These are phyloP conservation scores for Plasmopara halstedii DNA, from an alignment of 352 stramenopile species.

Conservation along the genomic window DNA sequence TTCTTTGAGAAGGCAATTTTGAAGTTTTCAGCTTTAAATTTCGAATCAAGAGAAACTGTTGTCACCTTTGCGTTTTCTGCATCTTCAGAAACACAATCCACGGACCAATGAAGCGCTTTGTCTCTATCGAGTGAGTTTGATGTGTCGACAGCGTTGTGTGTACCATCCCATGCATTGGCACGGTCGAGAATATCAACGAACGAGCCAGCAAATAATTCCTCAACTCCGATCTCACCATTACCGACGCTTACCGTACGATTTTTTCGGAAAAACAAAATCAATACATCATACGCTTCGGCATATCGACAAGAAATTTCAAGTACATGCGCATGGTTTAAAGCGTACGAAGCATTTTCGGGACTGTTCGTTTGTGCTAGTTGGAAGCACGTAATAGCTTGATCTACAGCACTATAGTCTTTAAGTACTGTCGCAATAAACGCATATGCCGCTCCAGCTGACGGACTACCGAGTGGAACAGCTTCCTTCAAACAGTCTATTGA, in stretches of 20 bases:
- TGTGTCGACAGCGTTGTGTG: background rate
- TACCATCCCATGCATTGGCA: slow-evolving; percentile 10
- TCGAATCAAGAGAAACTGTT: background rate
- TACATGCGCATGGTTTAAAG: slow-evolving; percentile 56
- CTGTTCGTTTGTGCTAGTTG: slow-evolving; percentile 32
- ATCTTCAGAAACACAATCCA: slow-evolving; percentile 22
- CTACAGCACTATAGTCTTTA: slow-evolving; percentile 57
- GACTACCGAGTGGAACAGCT: slow-evolving; percentile 25
- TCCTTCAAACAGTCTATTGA: slow-evolving; percentile 36
- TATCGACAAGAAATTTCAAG: slow-evolving; percentile 43
- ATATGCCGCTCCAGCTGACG: slow-evolving; percentile 52
- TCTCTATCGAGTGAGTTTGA: background rate
- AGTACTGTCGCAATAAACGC: slow-evolving; percentile 69
- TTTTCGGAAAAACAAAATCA: slow-evolving; percentile 31
- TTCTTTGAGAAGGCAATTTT: background rate
- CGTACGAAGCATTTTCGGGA: slow-evolving; percentile 45
- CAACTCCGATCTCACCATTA: background rate
- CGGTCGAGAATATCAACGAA: slow-evolving; percentile 28
- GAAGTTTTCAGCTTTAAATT: background rate
- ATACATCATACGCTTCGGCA: slow-evolving; percentile 30
- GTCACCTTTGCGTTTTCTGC: slow-evolving; percentile 21
- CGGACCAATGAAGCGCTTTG: slow-evolving; percentile 4
- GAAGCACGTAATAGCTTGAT: slow-evolving; percentile 50
- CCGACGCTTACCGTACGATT: slow-evolving; percentile 34
- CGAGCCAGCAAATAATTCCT: slow-evolving; percentile 17